Conservation (phyloP, 2,329 filamentous ascomycete genomes). For the Helotiales sp. region DNA sequence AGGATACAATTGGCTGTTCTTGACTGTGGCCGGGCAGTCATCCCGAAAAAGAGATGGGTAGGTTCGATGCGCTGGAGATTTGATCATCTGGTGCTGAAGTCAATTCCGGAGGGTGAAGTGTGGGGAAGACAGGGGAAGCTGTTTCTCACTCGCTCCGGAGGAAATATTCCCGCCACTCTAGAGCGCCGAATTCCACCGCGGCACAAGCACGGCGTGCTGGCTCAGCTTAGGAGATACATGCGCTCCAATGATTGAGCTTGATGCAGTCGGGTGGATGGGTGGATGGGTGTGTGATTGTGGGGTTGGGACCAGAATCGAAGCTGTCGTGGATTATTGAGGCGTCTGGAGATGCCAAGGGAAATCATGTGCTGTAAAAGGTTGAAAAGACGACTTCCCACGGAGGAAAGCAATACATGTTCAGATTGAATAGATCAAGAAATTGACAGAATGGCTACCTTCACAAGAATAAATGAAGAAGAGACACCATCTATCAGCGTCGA, state of each 20-base stretch:
- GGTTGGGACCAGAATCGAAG: not conserved
- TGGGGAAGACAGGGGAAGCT: not conserved
- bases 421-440: conserved; percentile 41
- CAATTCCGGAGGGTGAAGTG: not conserved
- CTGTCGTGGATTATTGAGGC: conserved; percentile 2
- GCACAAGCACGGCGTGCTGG: not conserved
- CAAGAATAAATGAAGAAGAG: conserved; percentile 61
- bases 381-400: not conserved
- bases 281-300: not conserved
- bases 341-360: not conserved
- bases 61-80: not conserved
- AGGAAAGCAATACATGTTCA: not conserved
- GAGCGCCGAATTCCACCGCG: not conserved
- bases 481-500: conserved; percentile 66
- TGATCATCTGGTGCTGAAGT: not conserved
- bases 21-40: too few relatives aligned
- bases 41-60: too few relatives aligned
- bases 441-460: conserved; percentile 72
- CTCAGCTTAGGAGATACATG: conserved; percentile 8
- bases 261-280: not conserved
- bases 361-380: not conserved
- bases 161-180: not conserved
- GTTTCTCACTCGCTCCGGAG: not conserved
- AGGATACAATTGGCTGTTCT: too few relatives aligned
- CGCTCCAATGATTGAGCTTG: conserved; percentile 21